Evolutionary conservation across 345 rosid genomes (phyloP), one percentile per base, ranked within the genome.

Genomic region (Salix exigua): DNA sequence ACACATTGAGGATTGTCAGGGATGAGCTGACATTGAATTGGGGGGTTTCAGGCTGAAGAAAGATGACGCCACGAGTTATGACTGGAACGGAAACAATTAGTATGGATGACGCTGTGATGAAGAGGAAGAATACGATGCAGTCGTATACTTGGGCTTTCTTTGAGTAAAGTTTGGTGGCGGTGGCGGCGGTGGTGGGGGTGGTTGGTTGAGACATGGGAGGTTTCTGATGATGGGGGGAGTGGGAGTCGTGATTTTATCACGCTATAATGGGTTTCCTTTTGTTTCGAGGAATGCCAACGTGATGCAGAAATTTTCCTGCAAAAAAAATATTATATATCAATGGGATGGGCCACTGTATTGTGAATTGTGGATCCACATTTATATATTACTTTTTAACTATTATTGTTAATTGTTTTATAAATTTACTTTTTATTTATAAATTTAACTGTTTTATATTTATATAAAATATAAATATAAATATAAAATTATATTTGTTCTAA

Each of bases 1-100:
- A 28, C 2, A 31, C 61, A 40, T 63, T 44, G 6, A 48, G 30
- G 77, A 65, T 7, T 19, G 77, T 6, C 2, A 74, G 44, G 18
- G 71, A 31, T 8, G 64, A 74, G 23, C 35, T 6, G 70, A 65
- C 13, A 18, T 21, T 65, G 77, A 74, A 48, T 4, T 19, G 6
- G 16, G 77, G 77, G 64, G 16, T 35, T n/a, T 4, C 23, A n/a
- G 77, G 77, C 26, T 74, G 77, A 7, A 74, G 42, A 11, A 63
- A 25, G 63, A 74, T 66, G 2, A 74, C 2, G 17, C 33, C 33
- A 1, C 48, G 38, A 13, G 30, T 13, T 17, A 66, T 17, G 8
- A 62, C 64, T 6, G 77, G 77, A 14, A 55, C 55, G 5, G 35
- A 38, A 18, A 44, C 50, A 60, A 74, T 7, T 65, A 74, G 14